A percentile compares a stretch with the other conserved stretches of the same genome.
Conservation (phyloP, 192 early-diverging fungal genomes). For the Podila epicladia region DNA sequence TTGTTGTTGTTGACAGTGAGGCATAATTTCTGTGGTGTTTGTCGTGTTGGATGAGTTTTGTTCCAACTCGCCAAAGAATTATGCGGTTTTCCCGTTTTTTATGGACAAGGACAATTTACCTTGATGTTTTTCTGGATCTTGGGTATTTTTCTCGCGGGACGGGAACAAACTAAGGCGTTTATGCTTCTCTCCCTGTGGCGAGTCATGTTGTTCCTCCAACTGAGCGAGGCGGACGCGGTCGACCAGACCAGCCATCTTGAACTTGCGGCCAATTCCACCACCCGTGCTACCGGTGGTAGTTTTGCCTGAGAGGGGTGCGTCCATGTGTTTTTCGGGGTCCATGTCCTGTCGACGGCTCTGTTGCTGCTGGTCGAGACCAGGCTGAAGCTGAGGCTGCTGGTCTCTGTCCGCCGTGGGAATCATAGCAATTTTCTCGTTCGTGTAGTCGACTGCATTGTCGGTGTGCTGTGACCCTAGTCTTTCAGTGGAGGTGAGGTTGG, state of each 20-base stretch:
- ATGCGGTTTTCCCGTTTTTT: not conserved
- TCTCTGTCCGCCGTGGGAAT: conserved; percentile 2
- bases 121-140: not conserved
- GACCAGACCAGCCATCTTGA: conserved; percentile 18
- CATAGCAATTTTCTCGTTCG: conserved; percentile 10
- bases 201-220: not conserved
- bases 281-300: not conserved
- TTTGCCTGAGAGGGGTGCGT: not conserved
- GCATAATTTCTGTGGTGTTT: too few relatives aligned
- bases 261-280: not conserved
- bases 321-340: not conserved
- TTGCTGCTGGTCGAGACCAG: conserved; percentile 6
- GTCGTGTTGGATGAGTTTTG: too few relatives aligned
- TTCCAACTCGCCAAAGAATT: not conserved
- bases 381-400: conserved; percentile 14
- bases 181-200: not conserved
- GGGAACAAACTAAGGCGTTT: not conserved
- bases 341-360: not conserved
- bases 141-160: not conserved
- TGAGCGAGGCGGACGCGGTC: conserved; percentile 27
- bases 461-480: not conserved
- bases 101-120: too few relatives aligned
- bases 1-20: too few relatives aligned
- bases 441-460: not conserved
- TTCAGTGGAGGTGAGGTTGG: conserved; percentile 9